phyloP scores from a whole-genome alignment of 176 grass and related monocot genomes.

The Olyra latifolia region DNA sequence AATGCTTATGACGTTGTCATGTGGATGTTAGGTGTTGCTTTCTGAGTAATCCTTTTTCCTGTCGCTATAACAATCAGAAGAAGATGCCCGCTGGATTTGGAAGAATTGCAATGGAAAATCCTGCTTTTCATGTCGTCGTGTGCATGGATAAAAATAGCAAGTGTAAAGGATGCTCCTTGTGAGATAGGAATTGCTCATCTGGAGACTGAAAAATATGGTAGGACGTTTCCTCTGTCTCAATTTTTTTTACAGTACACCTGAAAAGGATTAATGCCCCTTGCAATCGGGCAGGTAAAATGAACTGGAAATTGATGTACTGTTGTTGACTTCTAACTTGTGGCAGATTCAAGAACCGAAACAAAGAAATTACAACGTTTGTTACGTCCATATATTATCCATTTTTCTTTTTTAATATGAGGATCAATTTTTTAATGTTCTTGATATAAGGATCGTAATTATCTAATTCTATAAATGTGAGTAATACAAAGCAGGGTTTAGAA shows the following conservation, averaged over 20 bases:
- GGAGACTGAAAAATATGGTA: neutral
- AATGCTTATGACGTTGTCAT: neutral
- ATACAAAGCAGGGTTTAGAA: neutral
- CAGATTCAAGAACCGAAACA: neutral
- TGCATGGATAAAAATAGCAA: slow-evolving; percentile 42
- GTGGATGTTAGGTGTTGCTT: slow-evolving; percentile 39
- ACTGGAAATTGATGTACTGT: neutral
- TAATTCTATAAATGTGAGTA: neutral
- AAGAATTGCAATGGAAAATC: slow-evolving; percentile 29
- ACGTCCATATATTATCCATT: neutral
- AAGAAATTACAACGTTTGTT: neutral
- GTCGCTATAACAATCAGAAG: neutral
- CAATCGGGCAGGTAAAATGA: neutral
- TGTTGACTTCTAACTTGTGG: neutral
- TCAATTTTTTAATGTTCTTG: neutral
- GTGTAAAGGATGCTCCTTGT: slow-evolving; percentile 19
- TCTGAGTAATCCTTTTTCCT: slow-evolving; percentile 26
- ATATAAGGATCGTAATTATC: neutral
- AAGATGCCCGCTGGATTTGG: slow-evolving; percentile 3
- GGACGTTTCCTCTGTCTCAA: neutral
- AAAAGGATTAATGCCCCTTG: neutral
- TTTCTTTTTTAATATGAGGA: neutral
- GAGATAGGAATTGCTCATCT: slow-evolving; percentile 12
- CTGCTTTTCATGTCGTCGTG: slow-evolving; percentile 20
- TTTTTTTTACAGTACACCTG: neutral